Evolutionary conservation across 2,329 filamentous ascomycete species (phyloP).

Genomic region (Aspergillus sp.): DNA sequence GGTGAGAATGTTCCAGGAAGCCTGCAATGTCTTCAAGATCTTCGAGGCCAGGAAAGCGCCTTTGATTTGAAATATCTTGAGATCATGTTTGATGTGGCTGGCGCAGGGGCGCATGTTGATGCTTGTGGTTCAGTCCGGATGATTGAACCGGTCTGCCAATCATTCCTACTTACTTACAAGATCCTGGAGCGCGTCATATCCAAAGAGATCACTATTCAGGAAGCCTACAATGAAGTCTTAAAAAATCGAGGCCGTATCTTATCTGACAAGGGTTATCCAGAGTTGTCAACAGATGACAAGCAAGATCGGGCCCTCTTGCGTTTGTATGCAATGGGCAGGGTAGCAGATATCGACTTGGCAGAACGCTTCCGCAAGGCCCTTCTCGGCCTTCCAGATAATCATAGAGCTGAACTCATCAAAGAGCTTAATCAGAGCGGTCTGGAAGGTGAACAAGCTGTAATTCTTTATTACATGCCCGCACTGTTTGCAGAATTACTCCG

Average conservation of each 20-base stretch:
- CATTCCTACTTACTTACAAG: background rate
- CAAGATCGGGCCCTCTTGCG: conserved; percentile 9
- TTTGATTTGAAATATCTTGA: conserved; percentile 11
- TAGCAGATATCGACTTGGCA: conserved; percentile 5
- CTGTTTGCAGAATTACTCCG: conserved; percentile 6
- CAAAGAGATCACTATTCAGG: background rate
- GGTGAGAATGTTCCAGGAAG: conserved; percentile 13
- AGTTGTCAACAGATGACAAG: background rate
- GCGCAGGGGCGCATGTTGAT: conserved; percentile 7
- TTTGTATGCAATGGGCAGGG: conserved; percentile 9
- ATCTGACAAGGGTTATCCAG: background rate
- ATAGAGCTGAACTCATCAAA: background rate
- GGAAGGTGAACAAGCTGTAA: conserved; percentile 2
- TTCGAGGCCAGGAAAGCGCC: background rate
- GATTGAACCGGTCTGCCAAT: conserved; percentile 12
- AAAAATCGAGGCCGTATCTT: conserved; percentile 3
- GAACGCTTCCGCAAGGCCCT: conserved; percentile 6
- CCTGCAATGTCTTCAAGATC: background rate
- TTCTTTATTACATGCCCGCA: conserved; percentile 13
- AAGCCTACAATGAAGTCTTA: conserved; percentile 7
- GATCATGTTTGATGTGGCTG: conserved; percentile 12
- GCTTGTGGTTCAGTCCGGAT: conserved; percentile 8
- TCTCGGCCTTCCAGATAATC: background rate
- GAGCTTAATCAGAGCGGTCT: conserved; percentile 1
- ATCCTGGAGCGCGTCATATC: background rate